Percentiles rank a stretch among this genome's conserved stretches.
These are phyloP conservation scores for Barbarea vulgaris DNA, from an alignment of 345 rosid genomes.

Conservation along the genomic window DNA sequence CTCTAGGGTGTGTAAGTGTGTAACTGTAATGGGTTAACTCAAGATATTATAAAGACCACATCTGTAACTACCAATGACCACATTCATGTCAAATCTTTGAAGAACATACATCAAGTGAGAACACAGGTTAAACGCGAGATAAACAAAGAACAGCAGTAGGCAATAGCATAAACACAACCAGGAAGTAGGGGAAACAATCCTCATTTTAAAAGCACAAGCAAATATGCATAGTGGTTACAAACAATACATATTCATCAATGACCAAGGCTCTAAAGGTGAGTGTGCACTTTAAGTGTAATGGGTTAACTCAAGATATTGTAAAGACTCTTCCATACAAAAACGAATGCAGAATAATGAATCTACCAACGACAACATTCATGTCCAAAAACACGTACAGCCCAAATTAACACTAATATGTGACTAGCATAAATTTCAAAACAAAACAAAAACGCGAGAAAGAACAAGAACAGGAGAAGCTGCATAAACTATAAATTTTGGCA, in stretches of 20 bases:
- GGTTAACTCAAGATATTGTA: no score
- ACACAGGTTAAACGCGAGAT: no score
- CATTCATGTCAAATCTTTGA: neutral
- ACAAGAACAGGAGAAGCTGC: neutral
- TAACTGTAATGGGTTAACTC: neutral
- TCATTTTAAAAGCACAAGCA: neutral
- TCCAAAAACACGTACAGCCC: neutral
- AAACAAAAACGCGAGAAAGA: neutral
- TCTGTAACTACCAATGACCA: neutral
- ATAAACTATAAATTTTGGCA: neutral
- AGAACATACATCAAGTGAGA: neutral
- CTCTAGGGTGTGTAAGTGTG: neutral
- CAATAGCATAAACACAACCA: neutral
- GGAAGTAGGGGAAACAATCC: neutral
- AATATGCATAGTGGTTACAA: neutral
- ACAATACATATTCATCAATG: neutral
- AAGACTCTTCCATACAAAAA: no score
- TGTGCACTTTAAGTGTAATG: neutral
- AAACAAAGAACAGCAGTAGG: neutral
- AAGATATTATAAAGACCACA: neutral
- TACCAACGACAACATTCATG: neutral
- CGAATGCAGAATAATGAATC: neutral
- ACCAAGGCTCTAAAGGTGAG: neutral
- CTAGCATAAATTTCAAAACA: neutral
- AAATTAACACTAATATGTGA: neutral